A percentile compares a stretch with the other conserved stretches of the same genome.
Evolutionary conservation across 2,329 filamentous ascomycete species (phyloP).

Genomic region (Cladosporium sp.): DNA sequence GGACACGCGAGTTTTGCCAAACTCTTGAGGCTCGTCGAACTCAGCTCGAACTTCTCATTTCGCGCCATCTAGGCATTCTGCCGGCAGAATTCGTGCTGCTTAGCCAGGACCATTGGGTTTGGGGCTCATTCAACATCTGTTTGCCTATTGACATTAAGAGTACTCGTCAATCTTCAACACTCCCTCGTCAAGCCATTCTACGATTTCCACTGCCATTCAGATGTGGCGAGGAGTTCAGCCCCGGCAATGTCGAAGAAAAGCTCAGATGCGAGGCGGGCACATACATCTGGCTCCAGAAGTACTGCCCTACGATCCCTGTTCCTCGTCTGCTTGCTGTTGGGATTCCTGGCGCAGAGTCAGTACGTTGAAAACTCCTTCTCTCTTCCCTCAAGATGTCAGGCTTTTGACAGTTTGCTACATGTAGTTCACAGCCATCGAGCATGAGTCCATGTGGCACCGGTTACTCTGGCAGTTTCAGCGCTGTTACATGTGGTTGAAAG

Average conservation of each 20-base stretch:
- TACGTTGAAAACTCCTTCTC: not conserved
- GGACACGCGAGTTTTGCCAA: not conserved
- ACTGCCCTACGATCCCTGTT: constrained; percentile 41
- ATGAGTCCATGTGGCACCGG: constrained; percentile 19
- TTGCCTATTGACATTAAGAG: constrained; percentile 1
- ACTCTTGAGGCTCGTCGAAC: not conserved
- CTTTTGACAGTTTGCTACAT: not conserved
- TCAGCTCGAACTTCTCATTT: constrained; percentile 1
- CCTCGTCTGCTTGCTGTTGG: constrained; percentile 40
- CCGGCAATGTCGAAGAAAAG: constrained; percentile 49
- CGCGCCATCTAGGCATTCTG: constrained; percentile 2
- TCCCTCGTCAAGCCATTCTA: constrained; percentile 16
- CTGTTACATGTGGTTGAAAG: constrained; percentile 14
- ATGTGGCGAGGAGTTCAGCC: constrained; percentile 39
- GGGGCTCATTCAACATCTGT: constrained; percentile 9
- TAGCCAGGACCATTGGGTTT: constrained; percentile 4
- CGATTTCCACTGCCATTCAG: constrained; percentile 23
- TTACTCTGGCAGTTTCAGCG: constrained; percentile 14
- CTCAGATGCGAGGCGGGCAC: constrained; percentile 42
- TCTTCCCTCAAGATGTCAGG: too few relatives aligned
- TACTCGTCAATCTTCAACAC: not conserved
- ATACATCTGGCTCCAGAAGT: constrained; percentile 42
- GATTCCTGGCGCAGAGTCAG: constrained; percentile 26
- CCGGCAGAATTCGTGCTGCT: constrained; percentile 5
- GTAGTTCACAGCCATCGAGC: constrained; percentile 20